Base-by-base conservation (phyloP, 2,329 filamentous ascomycete species). In the Ophiostoma sp. region DNA sequence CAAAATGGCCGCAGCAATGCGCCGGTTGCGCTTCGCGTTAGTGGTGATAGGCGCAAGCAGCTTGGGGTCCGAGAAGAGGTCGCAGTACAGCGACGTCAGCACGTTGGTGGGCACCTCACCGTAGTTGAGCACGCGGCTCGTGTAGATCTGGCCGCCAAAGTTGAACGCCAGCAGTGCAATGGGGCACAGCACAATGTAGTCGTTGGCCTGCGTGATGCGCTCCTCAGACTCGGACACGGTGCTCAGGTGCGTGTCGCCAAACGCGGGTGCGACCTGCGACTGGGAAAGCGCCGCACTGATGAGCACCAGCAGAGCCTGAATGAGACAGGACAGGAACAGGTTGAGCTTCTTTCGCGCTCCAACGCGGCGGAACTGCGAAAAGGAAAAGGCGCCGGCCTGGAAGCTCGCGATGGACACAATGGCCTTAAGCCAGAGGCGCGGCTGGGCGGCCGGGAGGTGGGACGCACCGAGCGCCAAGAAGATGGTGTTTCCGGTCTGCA, bases 401-500 rank as follows among this genome's bases (percentile, higher is more conserved):
- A 94, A 94, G 72, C 83, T 87, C 36, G 81, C 79, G 31, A 94
- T 88, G 0, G 90, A 92, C 10, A 86, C 85, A n/a, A 85, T 83
- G 0, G 91, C 91, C 74, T 92, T 91, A 76, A 90, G 84, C 88
- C 89, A 92, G 67, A 89, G 84, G 23, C 83, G 85, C 8, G 81
- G 82, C 68, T 83, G 80, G 48, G 75, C 75, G 0, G 86, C 85
- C 10, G 87, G 83, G n/a, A 93, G 81, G n/a, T 71, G 62, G 1
- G 73, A 70, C 1, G 73, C 73, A 2, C 91, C 91, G 2, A 94
- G 84, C 10, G 90, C 91, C 17, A 93, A 82, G 77, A 93, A 94
- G 67, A 94, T 86, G 5, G 91, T 93, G 78, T 94, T 94, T 71
- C 89, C 90, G 41, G 91, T 94, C 77, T 94, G 91, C 91, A 94